Conservation (phyloP, 1,139 yeast genomes). For the Geotrichum restrictum region DNA sequence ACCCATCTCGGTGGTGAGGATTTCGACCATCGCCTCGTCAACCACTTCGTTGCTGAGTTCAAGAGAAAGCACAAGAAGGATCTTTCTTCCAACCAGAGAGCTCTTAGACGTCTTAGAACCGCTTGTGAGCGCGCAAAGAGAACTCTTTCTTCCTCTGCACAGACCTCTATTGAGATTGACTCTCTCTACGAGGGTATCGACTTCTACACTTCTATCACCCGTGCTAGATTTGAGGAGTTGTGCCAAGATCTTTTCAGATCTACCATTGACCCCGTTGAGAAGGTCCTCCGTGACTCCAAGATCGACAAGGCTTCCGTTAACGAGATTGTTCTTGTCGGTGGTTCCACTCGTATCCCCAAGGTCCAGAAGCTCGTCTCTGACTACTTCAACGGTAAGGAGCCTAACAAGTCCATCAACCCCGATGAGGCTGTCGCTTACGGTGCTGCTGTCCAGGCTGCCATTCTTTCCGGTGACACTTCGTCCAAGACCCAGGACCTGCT, state of each 20-base stretch:
- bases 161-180: conserved; percentile 95
- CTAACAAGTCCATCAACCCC: conserved; percentile 23
- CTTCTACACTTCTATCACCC: conserved; percentile 92
- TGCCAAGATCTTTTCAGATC: conserved; percentile 94
- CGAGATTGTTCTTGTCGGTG: conserved; percentile 98
- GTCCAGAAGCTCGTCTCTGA: conserved; percentile 96
- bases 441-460: conserved; percentile 92
- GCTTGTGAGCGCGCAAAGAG: conserved; percentile 99
- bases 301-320: conserved; percentile 82
- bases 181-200: conserved; percentile 95
- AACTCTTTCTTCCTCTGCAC: conserved; percentile 94
- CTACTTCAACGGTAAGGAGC: conserved; percentile 89
- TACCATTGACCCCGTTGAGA: conserved; percentile 95
- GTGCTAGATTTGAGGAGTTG: conserved; percentile 99
- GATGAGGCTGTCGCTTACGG: conserved; percentile 87
- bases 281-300: conserved; percentile 95
- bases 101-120: conserved; percentile 96
- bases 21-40: conserved; percentile 94
- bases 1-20: conserved; percentile 99
- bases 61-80: conserved; percentile 95
- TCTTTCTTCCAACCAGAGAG: conserved; percentile 87
- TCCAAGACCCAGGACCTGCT: conserved; percentile 78
- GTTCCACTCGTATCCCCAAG: conserved; percentile 99
- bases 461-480: conserved; percentile 83
- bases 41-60: conserved; percentile 92